Conservation (phyloP, 139 green algal genomes). For the Auxenochlorella protothecoides region DNA sequence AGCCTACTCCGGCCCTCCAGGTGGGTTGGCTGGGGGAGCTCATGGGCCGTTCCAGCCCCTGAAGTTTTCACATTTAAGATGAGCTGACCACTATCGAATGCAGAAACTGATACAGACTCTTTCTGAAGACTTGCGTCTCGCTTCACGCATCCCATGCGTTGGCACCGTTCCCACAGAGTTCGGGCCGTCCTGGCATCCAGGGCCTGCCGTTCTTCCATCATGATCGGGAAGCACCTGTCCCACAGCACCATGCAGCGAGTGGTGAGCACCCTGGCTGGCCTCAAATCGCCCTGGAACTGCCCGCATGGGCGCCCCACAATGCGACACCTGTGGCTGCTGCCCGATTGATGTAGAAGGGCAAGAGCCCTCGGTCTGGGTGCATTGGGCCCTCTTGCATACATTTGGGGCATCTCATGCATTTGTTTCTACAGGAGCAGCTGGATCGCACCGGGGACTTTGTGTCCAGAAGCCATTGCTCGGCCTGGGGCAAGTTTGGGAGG, state of each 20-base stretch:
- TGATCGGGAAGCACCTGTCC: slow-evolving; percentile 82
- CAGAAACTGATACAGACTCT: neutral
- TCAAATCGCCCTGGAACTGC: slow-evolving; percentile 93
- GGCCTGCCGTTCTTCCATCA: slow-evolving; percentile 87
- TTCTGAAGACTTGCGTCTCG: neutral
- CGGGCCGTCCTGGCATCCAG: slow-evolving; percentile 82
- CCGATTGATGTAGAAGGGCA: slow-evolving; percentile 1
- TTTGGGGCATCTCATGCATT: no score
- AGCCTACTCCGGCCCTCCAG: slow-evolving; percentile 12
- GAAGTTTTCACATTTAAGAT: neutral
- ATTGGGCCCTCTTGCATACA: no score
- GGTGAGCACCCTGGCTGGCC: slow-evolving; percentile 50
- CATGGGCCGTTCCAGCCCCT: neutral
- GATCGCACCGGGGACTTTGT: no score
- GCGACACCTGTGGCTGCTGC: slow-evolving; percentile 73
- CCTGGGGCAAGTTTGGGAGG: neutral
- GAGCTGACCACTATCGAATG: no score
- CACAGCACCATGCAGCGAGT: slow-evolving; percentile 53
- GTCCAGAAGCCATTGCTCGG: no score
- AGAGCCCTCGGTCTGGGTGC: no score
- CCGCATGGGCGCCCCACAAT: slow-evolving; percentile 96
- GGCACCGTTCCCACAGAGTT: slow-evolving; percentile 42
- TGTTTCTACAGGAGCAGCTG: no score
- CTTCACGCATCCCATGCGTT: neutral
- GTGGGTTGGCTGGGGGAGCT: neutral